Conservation (phyloP, 202 grass and related monocot genomes). For the Zizania palustris region DNA sequence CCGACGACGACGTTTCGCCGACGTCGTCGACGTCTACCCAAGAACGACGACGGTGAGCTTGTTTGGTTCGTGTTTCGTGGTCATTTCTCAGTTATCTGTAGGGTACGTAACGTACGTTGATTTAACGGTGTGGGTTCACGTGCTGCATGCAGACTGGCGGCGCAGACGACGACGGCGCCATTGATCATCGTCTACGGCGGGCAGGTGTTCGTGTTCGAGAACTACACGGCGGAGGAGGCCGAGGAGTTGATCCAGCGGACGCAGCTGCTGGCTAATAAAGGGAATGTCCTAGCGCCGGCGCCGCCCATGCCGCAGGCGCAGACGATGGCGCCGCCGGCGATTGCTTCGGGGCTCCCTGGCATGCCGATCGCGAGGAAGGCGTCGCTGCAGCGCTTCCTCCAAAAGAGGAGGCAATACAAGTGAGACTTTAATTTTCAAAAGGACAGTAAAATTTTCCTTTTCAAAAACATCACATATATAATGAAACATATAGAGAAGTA, state of each 20-base stretch:
- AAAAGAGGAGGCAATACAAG: constrained; percentile 57
- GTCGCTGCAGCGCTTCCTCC: constrained; percentile 58
- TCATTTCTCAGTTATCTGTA: too few species aligned
- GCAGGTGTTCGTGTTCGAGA: neutral
- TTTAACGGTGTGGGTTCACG: too few species aligned
- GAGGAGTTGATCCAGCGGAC: neutral
- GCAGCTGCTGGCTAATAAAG: neutral
- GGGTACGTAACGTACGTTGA: too few species aligned
- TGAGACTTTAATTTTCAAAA: neutral
- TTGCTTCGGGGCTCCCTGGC: neutral
- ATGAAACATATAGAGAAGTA: too few species aligned
- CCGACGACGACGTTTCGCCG: too few species aligned
- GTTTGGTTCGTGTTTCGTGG: too few species aligned
- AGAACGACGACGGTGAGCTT: neutral
- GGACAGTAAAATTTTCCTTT: too few species aligned
- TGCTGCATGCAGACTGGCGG: neutral
- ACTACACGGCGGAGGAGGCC: neutral
- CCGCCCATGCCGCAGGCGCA: neutral
- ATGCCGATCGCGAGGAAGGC: constrained; percentile 60
- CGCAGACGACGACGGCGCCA: neutral
- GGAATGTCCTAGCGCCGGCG: neutral
- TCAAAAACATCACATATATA: too few species aligned
- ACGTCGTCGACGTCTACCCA: neutral
- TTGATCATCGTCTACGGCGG: neutral
- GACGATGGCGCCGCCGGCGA: neutral